Base-by-base conservation (phyloP, 805 yeast genomes). In the Metschnikowia amazonensis region DNA sequence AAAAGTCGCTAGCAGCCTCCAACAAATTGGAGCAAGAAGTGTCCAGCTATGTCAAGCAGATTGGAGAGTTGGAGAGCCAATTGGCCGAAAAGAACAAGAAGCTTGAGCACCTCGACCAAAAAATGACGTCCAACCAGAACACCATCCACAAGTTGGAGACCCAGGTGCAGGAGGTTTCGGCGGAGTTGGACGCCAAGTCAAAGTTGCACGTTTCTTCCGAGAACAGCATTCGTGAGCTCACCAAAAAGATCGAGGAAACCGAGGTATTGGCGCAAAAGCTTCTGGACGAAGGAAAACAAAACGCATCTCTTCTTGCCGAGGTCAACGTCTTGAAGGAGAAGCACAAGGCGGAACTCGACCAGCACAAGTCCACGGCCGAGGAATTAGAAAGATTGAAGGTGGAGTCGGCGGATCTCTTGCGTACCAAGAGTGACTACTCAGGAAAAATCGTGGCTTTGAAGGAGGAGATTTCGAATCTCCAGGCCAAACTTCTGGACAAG, bases 361-460 rank as follows among this genome's bases (percentile, higher is more conserved):
- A 45, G 16, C 48, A 47, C 32, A 37, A 47, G 27, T n/a, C 39
- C 14, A 24, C 48, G 1, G 21, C 41, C 7, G 44, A 42, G 7
- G 40, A 42, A 3, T 43, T 53, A 21, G 51, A 57, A 16, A 51
- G 56, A 35, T 41, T 67, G 42, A 62, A 57, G 41, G 50, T 57
- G 3, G 67, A 65, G 18, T 46, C 53, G 17, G 63, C 57, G 11
- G 42, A 51, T 23, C 49, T 59, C 21, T 45, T 49, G 10, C 53
- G 48, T 32, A 54, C 63, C 3, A 64, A 62, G 25, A 35, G 50
- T 1, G 66, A 64, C 29, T 66, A 63, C 46, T 53, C 66, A 1
- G 58, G 56, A 16, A 60, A 63, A 33, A 61, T 68, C 7, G 46
- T 57, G 36, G 51, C 51, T 2, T 55, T 68, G 36, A 60, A 55